Conservation (phyloP, 345 rosid species). For the Aquilaria malaccensis region DNA sequence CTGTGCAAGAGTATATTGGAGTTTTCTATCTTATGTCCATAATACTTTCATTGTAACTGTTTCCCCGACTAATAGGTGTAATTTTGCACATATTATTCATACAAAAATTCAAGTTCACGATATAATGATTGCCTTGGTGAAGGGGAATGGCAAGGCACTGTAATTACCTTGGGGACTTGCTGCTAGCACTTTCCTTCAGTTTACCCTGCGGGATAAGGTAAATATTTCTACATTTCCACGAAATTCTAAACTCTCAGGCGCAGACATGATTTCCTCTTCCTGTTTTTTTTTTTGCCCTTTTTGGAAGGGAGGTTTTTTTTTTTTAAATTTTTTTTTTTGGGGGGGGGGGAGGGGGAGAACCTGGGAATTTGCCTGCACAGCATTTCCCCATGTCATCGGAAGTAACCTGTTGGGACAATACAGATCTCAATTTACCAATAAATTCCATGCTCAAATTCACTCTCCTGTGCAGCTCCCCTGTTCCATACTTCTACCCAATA, state of each 20-base stretch:
- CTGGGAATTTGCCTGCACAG: too few relatives aligned
- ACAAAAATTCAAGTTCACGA: background rate
- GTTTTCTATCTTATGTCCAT: constrained; percentile 5
- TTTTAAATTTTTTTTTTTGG: too few relatives aligned
- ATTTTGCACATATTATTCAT: too few relatives aligned
- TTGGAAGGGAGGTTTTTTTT: too few relatives aligned
- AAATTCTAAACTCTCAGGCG: too few relatives aligned
- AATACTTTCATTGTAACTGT: too few relatives aligned
- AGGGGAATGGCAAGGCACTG: constrained; percentile 98
- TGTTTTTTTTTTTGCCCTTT: too few relatives aligned
- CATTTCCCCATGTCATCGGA: too few relatives aligned
- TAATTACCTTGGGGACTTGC: constrained; percentile 88
- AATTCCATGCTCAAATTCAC: background rate
- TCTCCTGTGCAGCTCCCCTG: constrained; percentile 49
- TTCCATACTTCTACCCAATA: constrained; percentile 81
- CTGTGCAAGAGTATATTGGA: background rate
- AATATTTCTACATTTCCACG: background rate
- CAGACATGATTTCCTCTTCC: too few relatives aligned
- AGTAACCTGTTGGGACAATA: too few relatives aligned
- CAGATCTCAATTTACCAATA: constrained; percentile 8
- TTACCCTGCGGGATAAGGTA: constrained; percentile 91
- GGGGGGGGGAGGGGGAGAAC: too few relatives aligned
- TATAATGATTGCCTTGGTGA: constrained; percentile 8
- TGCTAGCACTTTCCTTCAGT: constrained; percentile 90
- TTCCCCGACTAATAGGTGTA: too few relatives aligned